phyloP scores from a whole-genome alignment of 768 basidiomycete genomes.

The Hebeloma cylindrosporum region DNA sequence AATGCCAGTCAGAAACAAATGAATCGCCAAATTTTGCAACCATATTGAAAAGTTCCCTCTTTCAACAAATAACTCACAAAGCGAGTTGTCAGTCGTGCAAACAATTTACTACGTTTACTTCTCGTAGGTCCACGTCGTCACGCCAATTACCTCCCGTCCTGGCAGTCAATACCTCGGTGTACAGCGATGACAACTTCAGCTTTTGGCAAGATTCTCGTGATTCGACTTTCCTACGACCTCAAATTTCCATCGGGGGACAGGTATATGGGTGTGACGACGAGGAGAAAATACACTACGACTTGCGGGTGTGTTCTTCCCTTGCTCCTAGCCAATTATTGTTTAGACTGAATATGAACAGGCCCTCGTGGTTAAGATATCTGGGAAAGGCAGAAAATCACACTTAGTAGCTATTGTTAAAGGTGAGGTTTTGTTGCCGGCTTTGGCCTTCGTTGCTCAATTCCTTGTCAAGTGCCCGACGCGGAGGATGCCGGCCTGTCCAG shows the following conservation, averaged over 20 bases:
- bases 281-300: slow-evolving; percentile 59
- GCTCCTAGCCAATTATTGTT: neutral
- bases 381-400: slow-evolving; percentile 74
- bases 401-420: slow-evolving; percentile 88
- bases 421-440: slow-evolving; percentile 27
- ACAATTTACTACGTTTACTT: slow-evolving; percentile 70
- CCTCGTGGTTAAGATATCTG: slow-evolving; percentile 75
- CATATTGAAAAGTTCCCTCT: slow-evolving; percentile 72
- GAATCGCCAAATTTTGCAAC: slow-evolving; percentile 53
- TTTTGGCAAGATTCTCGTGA: slow-evolving; percentile 72
- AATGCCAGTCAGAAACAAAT: slow-evolving; percentile 7
- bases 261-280: slow-evolving; percentile 57
- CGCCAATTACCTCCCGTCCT: slow-evolving; percentile 78
- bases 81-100: slow-evolving; percentile 85
- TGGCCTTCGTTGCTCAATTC: neutral
- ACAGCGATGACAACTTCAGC: slow-evolving; percentile 69
- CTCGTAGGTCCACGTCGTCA: slow-evolving; percentile 62
- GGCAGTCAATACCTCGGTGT: slow-evolving; percentile 81
- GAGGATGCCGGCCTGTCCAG: slow-evolving; percentile 46
- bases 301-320: slow-evolving; percentile 56
- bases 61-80: slow-evolving; percentile 82
- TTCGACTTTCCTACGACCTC: slow-evolving; percentile 60
- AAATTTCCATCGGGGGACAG: slow-evolving; percentile 58
- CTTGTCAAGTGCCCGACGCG: slow-evolving; percentile 62
- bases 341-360: slow-evolving; percentile 46